phyloP scores from a whole-genome alignment of 306 rosid genomes.

The Pyrus betulifolia region DNA sequence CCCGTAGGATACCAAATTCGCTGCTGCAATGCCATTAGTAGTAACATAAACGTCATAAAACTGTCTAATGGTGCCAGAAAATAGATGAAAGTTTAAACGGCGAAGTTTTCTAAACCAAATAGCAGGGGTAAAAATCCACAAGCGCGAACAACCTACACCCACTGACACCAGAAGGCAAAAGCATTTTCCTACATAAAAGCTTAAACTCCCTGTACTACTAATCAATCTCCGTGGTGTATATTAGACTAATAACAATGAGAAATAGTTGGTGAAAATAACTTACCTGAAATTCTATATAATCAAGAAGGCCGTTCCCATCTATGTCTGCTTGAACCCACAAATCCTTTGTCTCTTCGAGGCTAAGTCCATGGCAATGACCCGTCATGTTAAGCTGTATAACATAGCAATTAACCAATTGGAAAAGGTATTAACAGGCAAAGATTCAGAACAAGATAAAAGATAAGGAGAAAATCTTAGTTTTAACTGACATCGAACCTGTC shows the following conservation, averaged over 20 bases:
- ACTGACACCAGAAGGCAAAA: background rate
- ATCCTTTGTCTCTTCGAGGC: constrained; percentile 54
- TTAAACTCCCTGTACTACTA: background rate
- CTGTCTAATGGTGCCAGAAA: background rate
- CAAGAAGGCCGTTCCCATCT: constrained; percentile 56
- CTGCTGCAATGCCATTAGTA: constrained; percentile 45
- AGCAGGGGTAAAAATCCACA: background rate
- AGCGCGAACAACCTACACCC: background rate
- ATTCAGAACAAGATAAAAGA: background rate
- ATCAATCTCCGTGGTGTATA: background rate
- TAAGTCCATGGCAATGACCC: constrained; percentile 65
- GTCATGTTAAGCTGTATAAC: constrained; percentile 56
- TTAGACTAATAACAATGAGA: background rate
- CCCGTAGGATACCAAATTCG: constrained; percentile 63
- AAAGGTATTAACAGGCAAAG: background rate
- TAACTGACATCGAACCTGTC: constrained; percentile 31
- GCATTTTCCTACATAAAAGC: background rate
- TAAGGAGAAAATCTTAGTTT: background rate
- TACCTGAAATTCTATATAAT: constrained; percentile 65
- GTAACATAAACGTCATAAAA: background rate
- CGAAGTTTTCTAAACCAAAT: background rate
- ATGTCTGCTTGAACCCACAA: constrained; percentile 64
- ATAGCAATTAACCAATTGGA: background rate
- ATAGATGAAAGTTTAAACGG: background rate
- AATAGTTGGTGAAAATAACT: constrained; percentile 1